Evolutionary conservation across 345 rosid species (phyloP).

Genomic region (Ceriops zippeliana): DNA sequence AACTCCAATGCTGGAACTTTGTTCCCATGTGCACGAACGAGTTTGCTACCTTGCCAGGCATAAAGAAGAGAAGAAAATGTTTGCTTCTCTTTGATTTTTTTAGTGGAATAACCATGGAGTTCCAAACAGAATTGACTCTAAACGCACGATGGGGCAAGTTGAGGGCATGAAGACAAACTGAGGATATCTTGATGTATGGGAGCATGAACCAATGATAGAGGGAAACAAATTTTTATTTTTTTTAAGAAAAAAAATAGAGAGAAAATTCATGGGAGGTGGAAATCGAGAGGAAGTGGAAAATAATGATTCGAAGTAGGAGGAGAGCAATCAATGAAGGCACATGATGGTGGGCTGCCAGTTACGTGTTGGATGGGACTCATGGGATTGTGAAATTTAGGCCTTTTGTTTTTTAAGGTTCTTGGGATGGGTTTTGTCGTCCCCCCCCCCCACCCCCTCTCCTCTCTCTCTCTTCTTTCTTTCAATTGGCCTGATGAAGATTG

Average conservation of each 20-base stretch:
- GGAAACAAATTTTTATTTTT: neutral
- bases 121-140: neutral
- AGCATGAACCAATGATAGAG: neutral
- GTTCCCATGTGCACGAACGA: no score
- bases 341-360: neutral
- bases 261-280: neutral
- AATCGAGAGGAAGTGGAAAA: neutral
- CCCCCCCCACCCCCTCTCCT: neutral
- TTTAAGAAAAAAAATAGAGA: neutral
- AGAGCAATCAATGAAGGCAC: neutral
- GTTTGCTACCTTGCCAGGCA: no score
- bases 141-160: neutral
- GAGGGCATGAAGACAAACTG: neutral
- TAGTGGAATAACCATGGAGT: neutral
- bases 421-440: neutral
- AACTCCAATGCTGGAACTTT: no score
- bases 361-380: neutral
- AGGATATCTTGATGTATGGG: neutral
- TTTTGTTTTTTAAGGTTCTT: neutral
- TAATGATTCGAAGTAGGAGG: neutral
- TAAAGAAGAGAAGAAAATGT: neutral
- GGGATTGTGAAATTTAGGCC: neutral
- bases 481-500: no score
- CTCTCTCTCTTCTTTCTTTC: neutral
- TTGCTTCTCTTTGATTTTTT: neutral